Percentiles rank a stretch among this genome's conserved stretches.
Evolutionary conservation across 2,329 filamentous ascomycete species (phyloP).

Genomic region (Beauveria sp.): DNA sequence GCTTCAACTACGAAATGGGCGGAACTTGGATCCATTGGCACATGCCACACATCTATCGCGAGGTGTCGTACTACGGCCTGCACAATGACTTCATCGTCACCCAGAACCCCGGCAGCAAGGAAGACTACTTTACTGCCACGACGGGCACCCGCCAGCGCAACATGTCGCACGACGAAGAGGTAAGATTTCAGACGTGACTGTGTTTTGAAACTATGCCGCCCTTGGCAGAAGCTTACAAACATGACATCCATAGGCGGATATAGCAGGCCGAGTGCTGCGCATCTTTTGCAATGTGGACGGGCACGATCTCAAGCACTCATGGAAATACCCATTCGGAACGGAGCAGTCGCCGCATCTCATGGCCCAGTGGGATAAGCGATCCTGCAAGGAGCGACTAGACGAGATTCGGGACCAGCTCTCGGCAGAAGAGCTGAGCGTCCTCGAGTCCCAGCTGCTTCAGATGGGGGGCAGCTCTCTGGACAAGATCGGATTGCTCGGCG

Average conservation of each 20-base stretch:
- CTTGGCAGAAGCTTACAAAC: neutral
- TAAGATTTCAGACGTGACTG: neutral
- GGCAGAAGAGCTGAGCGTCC: neutral
- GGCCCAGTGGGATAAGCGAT: neutral
- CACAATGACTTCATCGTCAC: conserved; percentile 17
- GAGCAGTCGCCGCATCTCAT: neutral
- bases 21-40: conserved; percentile 35
- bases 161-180: neutral
- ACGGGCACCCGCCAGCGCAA: neutral
- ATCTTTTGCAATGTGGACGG: neutral
- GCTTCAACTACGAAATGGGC: conserved; percentile 32
- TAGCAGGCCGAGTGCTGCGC: neutral
- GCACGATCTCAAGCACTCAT: neutral
- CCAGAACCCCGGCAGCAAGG: neutral
- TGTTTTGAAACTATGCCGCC: neutral
- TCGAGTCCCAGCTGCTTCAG: neutral
- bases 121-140: neutral
- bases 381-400: neutral
- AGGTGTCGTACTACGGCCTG: conserved; percentile 35
- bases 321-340: neutral
- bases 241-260: neutral
- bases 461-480: neutral
- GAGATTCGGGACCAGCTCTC: neutral
- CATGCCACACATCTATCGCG: conserved; percentile 31
- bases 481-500: neutral